Evolutionary conservation across 2,329 filamentous ascomycete genomes (phyloP).

Genomic region (Arthrinium phaeospermum): DNA sequence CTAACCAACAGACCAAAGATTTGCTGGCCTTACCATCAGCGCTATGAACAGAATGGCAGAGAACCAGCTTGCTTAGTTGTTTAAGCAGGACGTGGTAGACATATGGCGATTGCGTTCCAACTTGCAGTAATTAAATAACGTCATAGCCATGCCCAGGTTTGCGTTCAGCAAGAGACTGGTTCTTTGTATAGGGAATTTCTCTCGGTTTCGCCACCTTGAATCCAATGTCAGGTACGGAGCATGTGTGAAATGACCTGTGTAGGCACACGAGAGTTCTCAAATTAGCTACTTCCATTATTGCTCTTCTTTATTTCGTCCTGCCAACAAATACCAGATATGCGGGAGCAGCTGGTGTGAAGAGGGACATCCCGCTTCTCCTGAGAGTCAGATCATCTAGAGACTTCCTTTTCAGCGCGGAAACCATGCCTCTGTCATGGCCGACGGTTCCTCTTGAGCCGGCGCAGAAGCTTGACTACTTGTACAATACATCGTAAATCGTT

Average conservation of each 20-base stretch:
- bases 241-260: not conserved
- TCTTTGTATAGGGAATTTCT: not conserved
- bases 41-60: not conserved
- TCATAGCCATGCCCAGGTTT: not conserved
- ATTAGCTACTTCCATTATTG: not conserved
- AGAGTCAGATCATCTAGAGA: not conserved
- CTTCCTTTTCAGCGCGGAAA: not conserved
- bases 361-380: not conserved
- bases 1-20: not conserved
- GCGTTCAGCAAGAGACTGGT: not conserved
- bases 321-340: not conserved
- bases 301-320: not conserved
- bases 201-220: not conserved
- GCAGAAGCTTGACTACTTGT: not conserved
- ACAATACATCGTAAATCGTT: slow-evolving; percentile 8
- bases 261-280: not conserved
- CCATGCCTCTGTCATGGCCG: not conserved
- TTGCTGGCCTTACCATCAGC: not conserved
- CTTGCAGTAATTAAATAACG: not conserved
- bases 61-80: not conserved
- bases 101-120: not conserved
- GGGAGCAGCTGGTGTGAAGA: not conserved
- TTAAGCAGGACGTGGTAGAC: too few relatives aligned
- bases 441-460: not conserved
- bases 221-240: not conserved